Conservation (phyloP, 1,139 yeast genomes). For the Candida smagusa region DNA sequence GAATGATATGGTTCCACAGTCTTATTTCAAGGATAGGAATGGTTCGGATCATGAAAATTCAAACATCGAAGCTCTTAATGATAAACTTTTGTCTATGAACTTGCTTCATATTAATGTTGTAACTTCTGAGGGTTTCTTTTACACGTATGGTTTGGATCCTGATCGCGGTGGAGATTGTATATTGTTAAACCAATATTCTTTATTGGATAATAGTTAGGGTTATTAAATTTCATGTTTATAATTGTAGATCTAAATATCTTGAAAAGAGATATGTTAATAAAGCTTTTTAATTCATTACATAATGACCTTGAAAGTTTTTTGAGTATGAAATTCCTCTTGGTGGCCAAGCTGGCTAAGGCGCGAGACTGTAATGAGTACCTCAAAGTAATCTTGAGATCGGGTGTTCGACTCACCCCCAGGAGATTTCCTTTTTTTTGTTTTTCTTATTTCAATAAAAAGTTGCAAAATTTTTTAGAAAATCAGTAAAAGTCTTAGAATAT, state of each 20-base stretch:
- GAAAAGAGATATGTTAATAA: not conserved
- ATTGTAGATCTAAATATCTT: not conserved
- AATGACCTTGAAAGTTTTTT: no score
- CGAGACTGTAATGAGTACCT: constrained; percentile 65
- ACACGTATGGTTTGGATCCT: constrained; percentile 82
- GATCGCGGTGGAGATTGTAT: constrained; percentile 94
- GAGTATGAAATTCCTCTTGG: constrained; percentile 43
- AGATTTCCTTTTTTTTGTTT: constrained; percentile 33
- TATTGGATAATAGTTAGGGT: constrained; percentile 23
- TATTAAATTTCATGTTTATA: not conserved
- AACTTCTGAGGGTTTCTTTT: constrained; percentile 83
- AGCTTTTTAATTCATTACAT: no score
- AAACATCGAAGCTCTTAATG: constrained; percentile 9
- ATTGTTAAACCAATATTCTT: constrained; percentile 64
- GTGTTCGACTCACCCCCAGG: constrained; percentile 86
- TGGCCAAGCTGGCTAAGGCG: constrained; percentile 83
- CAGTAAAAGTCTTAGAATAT: no score
- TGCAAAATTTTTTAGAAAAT: no score
- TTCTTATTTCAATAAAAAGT: no score
- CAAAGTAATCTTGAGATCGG: constrained; percentile 73
- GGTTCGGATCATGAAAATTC: constrained; percentile 7
- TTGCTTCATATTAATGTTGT: constrained; percentile 72
- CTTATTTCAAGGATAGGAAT: constrained; percentile 23
- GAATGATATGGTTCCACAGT: constrained; percentile 36
- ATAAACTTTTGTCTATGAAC: constrained; percentile 42